Conservation (phyloP, 192 early-diverging fungal genomes). For the Coemansia sp. region DNA sequence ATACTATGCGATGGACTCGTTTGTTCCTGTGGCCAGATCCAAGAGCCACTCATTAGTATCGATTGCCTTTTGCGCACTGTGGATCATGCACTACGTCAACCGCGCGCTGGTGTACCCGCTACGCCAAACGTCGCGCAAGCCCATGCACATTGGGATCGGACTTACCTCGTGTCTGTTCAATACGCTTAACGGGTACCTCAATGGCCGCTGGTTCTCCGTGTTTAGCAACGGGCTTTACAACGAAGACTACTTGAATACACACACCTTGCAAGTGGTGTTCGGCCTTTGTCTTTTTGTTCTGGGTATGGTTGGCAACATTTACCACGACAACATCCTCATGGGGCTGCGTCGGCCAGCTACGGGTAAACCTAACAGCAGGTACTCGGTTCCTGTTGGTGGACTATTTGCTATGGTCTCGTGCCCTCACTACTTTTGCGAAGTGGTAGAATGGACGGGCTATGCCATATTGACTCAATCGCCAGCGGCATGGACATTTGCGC, state of each 20-base stretch:
- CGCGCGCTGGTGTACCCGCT: constrained; percentile 53
- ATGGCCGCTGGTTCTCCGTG: constrained; percentile 45
- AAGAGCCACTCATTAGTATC: not conserved
- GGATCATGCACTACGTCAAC: constrained; percentile 47
- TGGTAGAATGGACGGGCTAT: constrained; percentile 55
- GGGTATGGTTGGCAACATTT: constrained; percentile 43
- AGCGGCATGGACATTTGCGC: constrained; percentile 53
- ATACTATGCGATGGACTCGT: constrained; percentile 10
- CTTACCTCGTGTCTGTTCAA: constrained; percentile 48
- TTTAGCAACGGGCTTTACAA: not conserved
- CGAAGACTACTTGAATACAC: not conserved
- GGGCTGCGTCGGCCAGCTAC: constrained; percentile 17
- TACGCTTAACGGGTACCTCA: constrained; percentile 51
- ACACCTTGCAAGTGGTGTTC: constrained; percentile 5
- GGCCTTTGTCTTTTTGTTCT: constrained; percentile 23
- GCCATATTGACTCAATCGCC: constrained; percentile 41
- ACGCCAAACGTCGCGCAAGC: constrained; percentile 40
- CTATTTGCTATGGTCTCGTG: constrained; percentile 51
- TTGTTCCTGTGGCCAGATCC: not conserved
- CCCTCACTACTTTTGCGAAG: constrained; percentile 58
- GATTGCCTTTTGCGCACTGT: constrained; percentile 13
- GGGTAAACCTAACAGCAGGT: constrained; percentile 12
- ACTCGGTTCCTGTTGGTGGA: constrained; percentile 42
- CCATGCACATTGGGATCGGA: constrained; percentile 51
- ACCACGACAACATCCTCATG: constrained; percentile 49